Percentiles rank a stretch among this genome's conserved stretches.
These are phyloP conservation scores for Candida sanyiensis DNA, from an alignment of 805 yeast genomes.

Conservation along the genomic window DNA sequence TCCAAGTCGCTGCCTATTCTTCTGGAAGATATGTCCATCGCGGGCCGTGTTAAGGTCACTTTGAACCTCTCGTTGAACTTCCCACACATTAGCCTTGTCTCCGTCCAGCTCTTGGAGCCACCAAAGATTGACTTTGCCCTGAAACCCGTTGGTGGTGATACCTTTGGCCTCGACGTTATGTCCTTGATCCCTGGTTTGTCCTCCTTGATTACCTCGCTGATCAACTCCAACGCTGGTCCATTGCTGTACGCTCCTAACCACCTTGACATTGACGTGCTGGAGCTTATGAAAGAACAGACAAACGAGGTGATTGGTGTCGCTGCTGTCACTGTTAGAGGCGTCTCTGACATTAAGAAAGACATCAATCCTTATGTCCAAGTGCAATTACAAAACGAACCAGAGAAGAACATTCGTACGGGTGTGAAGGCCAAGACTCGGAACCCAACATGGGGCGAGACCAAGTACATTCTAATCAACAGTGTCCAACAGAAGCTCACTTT, in stretches of 20 bases:
- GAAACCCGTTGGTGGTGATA: slow-evolving; percentile 86
- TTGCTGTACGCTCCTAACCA: slow-evolving; percentile 81
- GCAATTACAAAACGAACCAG: slow-evolving; percentile 39
- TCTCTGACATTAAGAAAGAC: slow-evolving; percentile 42
- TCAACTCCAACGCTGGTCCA: slow-evolving; percentile 68
- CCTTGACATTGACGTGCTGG: slow-evolving; percentile 69
- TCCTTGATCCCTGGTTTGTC: slow-evolving; percentile 77
- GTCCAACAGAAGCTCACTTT: slow-evolving; percentile 54
- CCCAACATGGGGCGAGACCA: slow-evolving; percentile 66
- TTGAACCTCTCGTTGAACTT: slow-evolving; percentile 56
- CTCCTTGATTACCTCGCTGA: slow-evolving; percentile 60
- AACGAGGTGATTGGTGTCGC: slow-evolving; percentile 68
- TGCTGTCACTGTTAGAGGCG: slow-evolving; percentile 56
- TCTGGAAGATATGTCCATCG: slow-evolving; percentile 74
- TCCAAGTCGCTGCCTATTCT: slow-evolving; percentile 72
- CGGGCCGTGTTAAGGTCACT: slow-evolving; percentile 64
- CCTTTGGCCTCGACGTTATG: slow-evolving; percentile 83
- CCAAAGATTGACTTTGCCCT: slow-evolving; percentile 73
- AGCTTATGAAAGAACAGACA: slow-evolving; percentile 53
- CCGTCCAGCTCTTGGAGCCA: slow-evolving; percentile 69
- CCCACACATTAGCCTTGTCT: slow-evolving; percentile 74
- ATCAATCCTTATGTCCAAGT: slow-evolving; percentile 57
- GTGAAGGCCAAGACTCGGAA: slow-evolving; percentile 49
- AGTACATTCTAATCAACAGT: slow-evolving; percentile 49
- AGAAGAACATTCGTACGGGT: slow-evolving; percentile 42